Evolutionary conservation across 2,329 filamentous ascomycete species (phyloP), one percentile per base, ranked within the genome.

Genomic region (Byssothecium circinans): DNA sequence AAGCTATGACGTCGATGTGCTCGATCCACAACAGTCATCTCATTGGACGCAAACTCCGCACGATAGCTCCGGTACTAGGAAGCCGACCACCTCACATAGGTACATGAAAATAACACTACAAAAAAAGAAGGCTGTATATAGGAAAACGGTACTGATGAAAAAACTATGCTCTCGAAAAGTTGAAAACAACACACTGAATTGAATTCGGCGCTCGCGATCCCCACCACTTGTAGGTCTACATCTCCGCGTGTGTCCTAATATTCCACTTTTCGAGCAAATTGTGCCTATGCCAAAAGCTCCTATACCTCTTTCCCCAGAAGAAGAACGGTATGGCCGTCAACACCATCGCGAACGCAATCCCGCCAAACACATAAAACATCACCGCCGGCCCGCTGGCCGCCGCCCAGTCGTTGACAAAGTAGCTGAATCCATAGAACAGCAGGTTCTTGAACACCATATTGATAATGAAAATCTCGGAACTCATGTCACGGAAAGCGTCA

Each of bases 361-460:
- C 70, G 3, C 63, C 70, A 48, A 74, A 70, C 1, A 67, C 58
- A 45, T 71, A 72, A 35, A 75, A 74, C 4, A 74, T 70, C 18
- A 51, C 45, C 6, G 63, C 61, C 1, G 71, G 70, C 0, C 73
- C 72, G 11, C 54, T 57, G 5, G 41, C 56, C 8, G 60, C 62
- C 4, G 73, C 64, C 73, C 73, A 76, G 41, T 74, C 64, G 48
- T 75, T 75, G 15, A 74, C 67, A 43, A 75, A 75, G 40, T 74
- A 74, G 8, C 66, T 69, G 45, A 74, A 72, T 1, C 69, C 71
- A 39, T 73, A 75, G 43, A 74, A 71, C n/a, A 75, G 47, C 27
- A 75, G 63, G 51, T 76, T 75, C 64, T 75, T 76, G 52, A 74
- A 62, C 19, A 73, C 58, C 73, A 75, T 75, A 36, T 65, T 69